Conservation (phyloP, 2,329 filamentous ascomycete genomes). For the Parascedosporium putredinis region DNA sequence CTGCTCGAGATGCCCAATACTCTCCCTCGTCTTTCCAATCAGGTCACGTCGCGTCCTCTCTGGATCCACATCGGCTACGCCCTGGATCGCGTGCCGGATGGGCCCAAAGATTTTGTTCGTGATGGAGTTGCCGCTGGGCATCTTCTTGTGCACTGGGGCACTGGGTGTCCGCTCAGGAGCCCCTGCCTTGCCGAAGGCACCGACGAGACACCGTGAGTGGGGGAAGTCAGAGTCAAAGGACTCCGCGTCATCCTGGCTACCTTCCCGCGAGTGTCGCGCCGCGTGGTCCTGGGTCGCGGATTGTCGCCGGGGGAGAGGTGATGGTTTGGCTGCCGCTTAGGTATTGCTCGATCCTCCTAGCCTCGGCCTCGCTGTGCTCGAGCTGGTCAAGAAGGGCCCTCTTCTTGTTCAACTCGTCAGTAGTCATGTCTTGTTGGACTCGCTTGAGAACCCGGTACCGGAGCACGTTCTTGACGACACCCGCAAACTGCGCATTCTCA, state of each 20-base stretch:
- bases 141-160: conserved; percentile 56
- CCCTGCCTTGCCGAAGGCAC: conserved; percentile 63
- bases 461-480: conserved; percentile 80
- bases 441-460: conserved; percentile 86
- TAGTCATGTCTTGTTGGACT: conserved; percentile 95
- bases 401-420: conserved; percentile 87
- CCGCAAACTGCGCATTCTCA: conserved; percentile 93
- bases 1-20: conserved; percentile 76
- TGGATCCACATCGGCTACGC: conserved; percentile 91
- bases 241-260: conserved; percentile 63
- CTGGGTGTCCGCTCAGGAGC: conserved; percentile 43
- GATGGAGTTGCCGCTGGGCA: conserved; percentile 78
- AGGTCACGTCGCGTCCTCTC: conserved; percentile 85
- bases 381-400: conserved; percentile 69
- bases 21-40: conserved; percentile 91
- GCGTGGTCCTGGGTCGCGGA: not conserved
- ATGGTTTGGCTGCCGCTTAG: conserved; percentile 62
- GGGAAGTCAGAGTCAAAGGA: conserved; percentile 96
- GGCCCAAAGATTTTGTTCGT: conserved; percentile 90
- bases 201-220: conserved; percentile 69
- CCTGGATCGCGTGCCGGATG: conserved; percentile 89
- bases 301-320: conserved; percentile 37
- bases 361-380: conserved; percentile 89
- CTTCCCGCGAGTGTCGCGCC: conserved; percentile 39
- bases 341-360: conserved; percentile 87